A percentile compares a stretch with the other conserved stretches of the same genome.
These are phyloP conservation scores for Colletotrichum siamense DNA, from an alignment of 2,329 filamentous ascomycete genomes.

Conservation along the genomic window DNA sequence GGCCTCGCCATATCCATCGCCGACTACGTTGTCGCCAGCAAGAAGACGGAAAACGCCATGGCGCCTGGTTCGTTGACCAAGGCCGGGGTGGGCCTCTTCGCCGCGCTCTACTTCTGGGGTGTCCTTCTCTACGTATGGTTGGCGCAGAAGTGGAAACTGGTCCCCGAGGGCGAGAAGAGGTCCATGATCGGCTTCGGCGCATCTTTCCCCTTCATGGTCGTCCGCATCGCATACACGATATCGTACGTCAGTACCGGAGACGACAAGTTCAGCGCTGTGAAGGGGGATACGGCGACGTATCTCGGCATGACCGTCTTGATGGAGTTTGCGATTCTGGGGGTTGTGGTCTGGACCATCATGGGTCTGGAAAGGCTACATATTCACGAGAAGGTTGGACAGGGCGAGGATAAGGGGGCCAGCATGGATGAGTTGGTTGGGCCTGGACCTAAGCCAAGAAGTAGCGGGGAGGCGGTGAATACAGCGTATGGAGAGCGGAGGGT, in stretches of 20 bases:
- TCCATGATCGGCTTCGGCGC: slow-evolving; percentile 12
- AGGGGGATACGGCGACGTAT: slow-evolving; percentile 16
- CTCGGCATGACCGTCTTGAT: slow-evolving; percentile 19
- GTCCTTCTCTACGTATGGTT: slow-evolving; percentile 15
- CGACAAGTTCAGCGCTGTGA: slow-evolving; percentile 19
- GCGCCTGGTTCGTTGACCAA: slow-evolving; percentile 19
- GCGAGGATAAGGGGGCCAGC: not conserved
- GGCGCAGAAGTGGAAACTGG: not conserved
- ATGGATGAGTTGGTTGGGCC: not conserved
- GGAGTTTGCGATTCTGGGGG: slow-evolving; percentile 8
- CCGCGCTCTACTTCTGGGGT: slow-evolving; percentile 22
- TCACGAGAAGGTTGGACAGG: not conserved
- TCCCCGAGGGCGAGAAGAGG: slow-evolving; percentile 7
- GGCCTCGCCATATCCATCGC: slow-evolving; percentile 25
- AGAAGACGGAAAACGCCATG: slow-evolving; percentile 13
- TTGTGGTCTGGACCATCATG: slow-evolving; percentile 11
- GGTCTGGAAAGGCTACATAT: not conserved
- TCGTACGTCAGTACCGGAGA: slow-evolving; percentile 22
- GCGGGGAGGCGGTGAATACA: not conserved
- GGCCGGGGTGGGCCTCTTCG: slow-evolving; percentile 22
- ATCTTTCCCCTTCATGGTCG: slow-evolving; percentile 15
- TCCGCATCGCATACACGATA: slow-evolving; percentile 23
- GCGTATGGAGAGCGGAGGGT: not conserved
- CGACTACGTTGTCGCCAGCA: slow-evolving; percentile 20
- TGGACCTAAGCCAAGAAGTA: not conserved